phyloP scores from a whole-genome alignment of 176 grass and related monocot species.

The Rhipidocladum racemiflorum region DNA sequence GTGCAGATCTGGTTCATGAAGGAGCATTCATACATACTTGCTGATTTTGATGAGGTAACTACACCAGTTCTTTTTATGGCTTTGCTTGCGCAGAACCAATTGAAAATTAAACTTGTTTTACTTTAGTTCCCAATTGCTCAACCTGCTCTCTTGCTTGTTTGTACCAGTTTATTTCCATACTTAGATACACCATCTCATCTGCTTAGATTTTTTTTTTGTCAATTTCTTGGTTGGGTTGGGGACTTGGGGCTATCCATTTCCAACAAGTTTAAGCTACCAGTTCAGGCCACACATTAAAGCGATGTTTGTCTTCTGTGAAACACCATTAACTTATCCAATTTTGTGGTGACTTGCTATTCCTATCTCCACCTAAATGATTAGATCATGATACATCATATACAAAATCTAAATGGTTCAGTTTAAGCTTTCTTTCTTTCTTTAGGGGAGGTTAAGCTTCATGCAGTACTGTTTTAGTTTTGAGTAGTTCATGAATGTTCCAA shows the following conservation, averaged over 20 bases:
- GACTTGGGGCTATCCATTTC: neutral
- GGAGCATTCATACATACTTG: constrained; percentile 75
- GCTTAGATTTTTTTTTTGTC: neutral
- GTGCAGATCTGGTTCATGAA: constrained; percentile 94
- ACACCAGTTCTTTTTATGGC: constrained; percentile 6
- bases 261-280: neutral
- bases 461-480: neutral
- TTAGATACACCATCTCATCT: neutral
- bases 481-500: neutral
- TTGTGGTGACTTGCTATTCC: neutral
- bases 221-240: constrained; percentile 2
- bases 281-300: neutral
- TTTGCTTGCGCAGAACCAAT: neutral
- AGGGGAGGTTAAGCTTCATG: neutral
- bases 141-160: constrained; percentile 10
- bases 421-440: neutral
- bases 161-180: neutral
- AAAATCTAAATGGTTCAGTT: constrained; percentile 2
- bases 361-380: neutral
- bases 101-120: neutral
- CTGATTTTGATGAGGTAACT: constrained; percentile 79
- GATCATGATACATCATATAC: neutral
- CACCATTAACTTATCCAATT: neutral
- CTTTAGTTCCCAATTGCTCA: neutral
- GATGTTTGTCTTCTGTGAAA: neutral